Base-by-base conservation (phyloP, 169 alveolate genomes). In the Pseudocohnilembus persalinus region DNA sequence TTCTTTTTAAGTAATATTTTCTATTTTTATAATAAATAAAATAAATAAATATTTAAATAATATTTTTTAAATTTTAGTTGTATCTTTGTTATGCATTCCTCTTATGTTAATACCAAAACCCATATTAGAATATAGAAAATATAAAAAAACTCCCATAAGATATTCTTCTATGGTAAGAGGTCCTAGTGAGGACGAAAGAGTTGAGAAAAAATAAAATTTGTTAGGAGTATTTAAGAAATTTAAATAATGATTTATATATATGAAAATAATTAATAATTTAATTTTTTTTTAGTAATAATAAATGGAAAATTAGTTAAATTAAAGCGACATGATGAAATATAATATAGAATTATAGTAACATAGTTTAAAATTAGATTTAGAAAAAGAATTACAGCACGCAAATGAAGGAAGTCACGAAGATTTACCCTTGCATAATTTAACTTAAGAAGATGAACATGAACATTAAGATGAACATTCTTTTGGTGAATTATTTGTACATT, bases 31-130 rank as follows among this genome's bases (percentile, higher is more conserved):
- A 4, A 0, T 0, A 15, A 76, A 31, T 33, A 29, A 15, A 0
- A 25, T 31, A 26, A 31, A 25, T 33, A 31, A 33, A 34, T 24
- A 1, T 34, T 0, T 31, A 20, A 32, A 49, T 11, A 11, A 49
- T 35, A 76, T 30, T 30, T 26, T 73, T 29, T 33, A 72, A 27
- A 29, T 63, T 75, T 65, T 80, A 74, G 65, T 84, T 27, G 88
- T 88, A 29, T 88, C 90, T 68, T 31, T 89, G n/a, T 33, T 91
- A 25, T 88, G 92, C 74, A 83, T 89, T 75, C 96, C 96, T 0
- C 31, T 88, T 28, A 91, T 93, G 92, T 89, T 91, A 1, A 64
- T 89, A n/a, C 92, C 89, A 26, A 93, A 93, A 78, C 96, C 96
- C 32, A 68, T 83, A 1, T 73, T 83, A n/a, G 33, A 76, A 27